Conservation (phyloP, 129 eudicot species). For the Flaveria linearis region DNA sequence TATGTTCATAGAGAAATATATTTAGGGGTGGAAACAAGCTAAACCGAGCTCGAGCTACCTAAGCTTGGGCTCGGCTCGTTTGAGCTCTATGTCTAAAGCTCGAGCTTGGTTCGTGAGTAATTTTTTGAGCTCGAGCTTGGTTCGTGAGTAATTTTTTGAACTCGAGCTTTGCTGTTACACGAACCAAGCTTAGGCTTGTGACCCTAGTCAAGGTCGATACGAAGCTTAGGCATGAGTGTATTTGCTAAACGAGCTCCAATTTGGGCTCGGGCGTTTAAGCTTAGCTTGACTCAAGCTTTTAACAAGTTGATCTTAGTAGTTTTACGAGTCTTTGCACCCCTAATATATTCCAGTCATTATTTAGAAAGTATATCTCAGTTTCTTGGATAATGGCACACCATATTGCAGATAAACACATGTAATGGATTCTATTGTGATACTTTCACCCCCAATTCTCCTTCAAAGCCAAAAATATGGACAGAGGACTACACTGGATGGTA, state of each 20-base stretch:
- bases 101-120: neutral
- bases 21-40: neutral
- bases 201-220: neutral
- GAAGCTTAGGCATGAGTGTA: neutral
- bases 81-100: neutral
- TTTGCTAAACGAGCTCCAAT: neutral
- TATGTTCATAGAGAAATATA: neutral
- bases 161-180: neutral
- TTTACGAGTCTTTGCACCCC: neutral
- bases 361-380: slow-evolving; percentile 3
- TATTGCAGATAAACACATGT: slow-evolving; percentile 78
- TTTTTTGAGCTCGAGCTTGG: neutral
- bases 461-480: slow-evolving; percentile 83
- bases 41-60: neutral
- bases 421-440: slow-evolving; percentile 78
- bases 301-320: neutral
- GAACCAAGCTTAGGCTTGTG: neutral
- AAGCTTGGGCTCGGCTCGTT: neutral
- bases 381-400: slow-evolving; percentile 3
- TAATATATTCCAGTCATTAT: neutral
- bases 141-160: neutral
- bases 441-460: slow-evolving; percentile 65
- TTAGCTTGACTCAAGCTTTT: neutral
- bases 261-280: neutral
- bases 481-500: slow-evolving; percentile 90